These are phyloP conservation scores for Nicotiana noctiflora DNA, from an alignment of 257 asterid species.

Conservation along the genomic window DNA sequence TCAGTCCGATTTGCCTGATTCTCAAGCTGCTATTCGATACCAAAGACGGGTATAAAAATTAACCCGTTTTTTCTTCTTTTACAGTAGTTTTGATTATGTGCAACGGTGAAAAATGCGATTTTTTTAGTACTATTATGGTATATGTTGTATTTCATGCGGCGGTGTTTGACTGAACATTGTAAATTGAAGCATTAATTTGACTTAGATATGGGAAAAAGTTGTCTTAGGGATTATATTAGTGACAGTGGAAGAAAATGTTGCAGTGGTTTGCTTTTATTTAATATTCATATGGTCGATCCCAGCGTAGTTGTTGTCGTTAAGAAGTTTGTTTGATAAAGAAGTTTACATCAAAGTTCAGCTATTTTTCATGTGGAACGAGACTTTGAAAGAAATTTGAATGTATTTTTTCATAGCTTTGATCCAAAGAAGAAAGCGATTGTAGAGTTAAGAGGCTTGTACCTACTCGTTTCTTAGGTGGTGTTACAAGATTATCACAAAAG, in stretches of 20 bases:
- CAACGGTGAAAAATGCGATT: not conserved
- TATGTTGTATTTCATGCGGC: not conserved
- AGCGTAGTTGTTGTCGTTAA: not conserved
- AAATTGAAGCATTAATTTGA: not conserved
- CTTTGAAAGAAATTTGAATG: not conserved
- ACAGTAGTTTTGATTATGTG: not conserved
- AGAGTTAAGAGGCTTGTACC: not conserved
- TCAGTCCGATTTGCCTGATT: not conserved
- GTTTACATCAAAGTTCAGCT: not conserved
- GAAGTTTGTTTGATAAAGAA: not conserved
- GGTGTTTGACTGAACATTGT: not conserved
- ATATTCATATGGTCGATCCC: too few relatives aligned
- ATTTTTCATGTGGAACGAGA: not conserved
- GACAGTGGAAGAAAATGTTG: not conserved
- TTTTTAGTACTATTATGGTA: not conserved
- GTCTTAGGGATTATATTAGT: not conserved
- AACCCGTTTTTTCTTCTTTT: not conserved
- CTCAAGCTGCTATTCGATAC: constrained; percentile 5
- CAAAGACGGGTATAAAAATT: constrained; percentile 11
- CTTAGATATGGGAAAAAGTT: not conserved
- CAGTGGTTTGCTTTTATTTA: not conserved
- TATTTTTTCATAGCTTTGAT: not conserved
- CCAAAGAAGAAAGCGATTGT: not conserved
- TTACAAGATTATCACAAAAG: not conserved
- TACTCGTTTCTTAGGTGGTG: not conserved